Conservation (phyloP, 108 stramenopile genomes). For the Discostella pseudostelligera region DNA sequence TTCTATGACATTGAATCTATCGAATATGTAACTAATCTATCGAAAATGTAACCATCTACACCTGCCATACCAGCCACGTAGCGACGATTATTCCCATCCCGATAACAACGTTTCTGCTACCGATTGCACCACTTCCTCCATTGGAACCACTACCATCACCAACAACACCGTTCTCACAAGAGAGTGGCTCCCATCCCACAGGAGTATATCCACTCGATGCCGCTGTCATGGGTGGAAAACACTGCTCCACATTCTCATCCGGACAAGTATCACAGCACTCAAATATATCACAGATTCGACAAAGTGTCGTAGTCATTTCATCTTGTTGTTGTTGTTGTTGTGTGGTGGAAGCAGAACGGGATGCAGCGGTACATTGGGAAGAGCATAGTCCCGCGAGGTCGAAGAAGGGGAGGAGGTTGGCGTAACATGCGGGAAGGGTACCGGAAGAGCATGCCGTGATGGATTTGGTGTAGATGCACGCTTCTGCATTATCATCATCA, state of each 20-base stretch:
- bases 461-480: too few species aligned
- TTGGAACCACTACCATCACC: neutral
- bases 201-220: neutral
- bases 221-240: neutral
- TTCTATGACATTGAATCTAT: too few species aligned
- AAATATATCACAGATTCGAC: conserved; percentile 11
- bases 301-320: neutral
- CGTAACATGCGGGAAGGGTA: too few species aligned
- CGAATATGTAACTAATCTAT: too few species aligned
- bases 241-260: neutral
- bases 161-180: neutral
- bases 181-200: neutral
- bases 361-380: neutral
- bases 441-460: too few species aligned
- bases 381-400: neutral
- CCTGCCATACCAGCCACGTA: too few species aligned
- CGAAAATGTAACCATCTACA: too few species aligned
- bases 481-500: too few species aligned
- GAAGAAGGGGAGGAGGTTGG: neutral
- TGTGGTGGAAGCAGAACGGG: too few species aligned
- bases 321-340: neutral
- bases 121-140: too few species aligned
- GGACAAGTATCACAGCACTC: neutral
- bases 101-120: too few species aligned
- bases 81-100: too few species aligned